Base-by-base conservation (phyloP, 768 basidiomycete species). In the Multifurca ochricompacta region DNA sequence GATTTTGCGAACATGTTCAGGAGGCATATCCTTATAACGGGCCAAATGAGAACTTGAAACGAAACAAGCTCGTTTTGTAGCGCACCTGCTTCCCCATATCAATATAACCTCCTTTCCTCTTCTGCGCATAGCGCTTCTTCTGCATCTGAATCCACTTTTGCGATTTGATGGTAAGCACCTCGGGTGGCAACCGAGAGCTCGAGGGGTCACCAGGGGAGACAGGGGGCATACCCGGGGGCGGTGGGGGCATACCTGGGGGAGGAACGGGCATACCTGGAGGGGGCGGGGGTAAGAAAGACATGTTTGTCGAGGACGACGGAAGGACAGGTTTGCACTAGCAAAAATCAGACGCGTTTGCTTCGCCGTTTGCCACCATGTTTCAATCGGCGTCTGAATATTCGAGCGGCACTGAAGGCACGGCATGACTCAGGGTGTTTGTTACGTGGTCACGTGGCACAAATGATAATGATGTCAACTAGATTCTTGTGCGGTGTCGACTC, bases 1-100 rank as follows among this genome's bases (percentile, higher is more conserved):
- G 65, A 99, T 98, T 85, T 98, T 98, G 57, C 96, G 85, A 61
- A 99, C 87, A 66, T 97, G 94, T 70, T 99, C 96, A 28, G 94
- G 91, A 53, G 96, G 96, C 55, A 96, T 73, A 69, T 96, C 93
- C 89, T 94, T 49, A 7, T 32, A 23, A 51, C 58, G 48, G 45
- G 7, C 59, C 51, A 58, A 48, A 28, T 70, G 62, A 61, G 46
- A 19, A 58, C 31, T 54, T 44, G 60, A 59, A 21, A 42, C 39
- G 27, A 27, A 19, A 8, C 31, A 48, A 11, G 14, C 18, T 56
- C 35, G 16, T n/a, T 31, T 6, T 25, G 7, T 21, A 31, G 67
- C 80, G 64, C 64, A 92, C 87, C 81, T 89, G 87, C 71, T 96
- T 92, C 56, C 91, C 91, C 81, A 91, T 87, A 66, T 93, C 91